Evolutionary conservation across 805 yeast genomes (phyloP).

Genomic region (Candida railenensis): DNA sequence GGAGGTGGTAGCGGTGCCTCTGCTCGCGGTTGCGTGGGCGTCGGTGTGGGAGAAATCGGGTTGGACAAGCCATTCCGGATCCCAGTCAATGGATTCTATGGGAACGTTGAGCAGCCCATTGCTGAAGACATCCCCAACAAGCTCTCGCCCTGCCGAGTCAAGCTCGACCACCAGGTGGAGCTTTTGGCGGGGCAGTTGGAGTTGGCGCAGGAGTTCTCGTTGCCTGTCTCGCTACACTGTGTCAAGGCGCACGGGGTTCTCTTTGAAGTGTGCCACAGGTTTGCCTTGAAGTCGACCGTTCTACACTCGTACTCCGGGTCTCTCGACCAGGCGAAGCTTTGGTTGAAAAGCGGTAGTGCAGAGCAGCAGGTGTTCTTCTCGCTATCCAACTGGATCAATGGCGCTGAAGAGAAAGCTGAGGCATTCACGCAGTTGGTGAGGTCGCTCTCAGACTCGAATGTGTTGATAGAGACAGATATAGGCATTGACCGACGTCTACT

Average conservation of each 20-base stretch:
- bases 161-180: slow-evolving; percentile 61
- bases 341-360: slow-evolving; percentile 33
- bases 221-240: slow-evolving; percentile 77
- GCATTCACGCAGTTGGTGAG: slow-evolving; percentile 17
- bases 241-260: slow-evolving; percentile 75
- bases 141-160: slow-evolving; percentile 49
- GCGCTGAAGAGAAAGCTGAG: slow-evolving; percentile 26
- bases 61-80: slow-evolving; percentile 74
- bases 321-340: slow-evolving; percentile 56
- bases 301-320: slow-evolving; percentile 90
- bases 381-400: slow-evolving; percentile 51
- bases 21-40: slow-evolving; percentile 3
- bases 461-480: slow-evolving; percentile 37
- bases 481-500: slow-evolving; percentile 23
- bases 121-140: slow-evolving; percentile 13
- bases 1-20: neutral
- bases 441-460: slow-evolving; percentile 18
- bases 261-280: slow-evolving; percentile 39
- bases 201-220: slow-evolving; percentile 47
- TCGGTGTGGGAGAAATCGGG: slow-evolving; percentile 87
- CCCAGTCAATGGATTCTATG: slow-evolving; percentile 58
- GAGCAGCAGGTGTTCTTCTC: slow-evolving; percentile 44
- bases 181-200: slow-evolving; percentile 52
- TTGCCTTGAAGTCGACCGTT: slow-evolving; percentile 44
- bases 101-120: slow-evolving; percentile 23